Conservation (phyloP, 2,329 filamentous ascomycete species). For the Epichloe uncinata region DNA sequence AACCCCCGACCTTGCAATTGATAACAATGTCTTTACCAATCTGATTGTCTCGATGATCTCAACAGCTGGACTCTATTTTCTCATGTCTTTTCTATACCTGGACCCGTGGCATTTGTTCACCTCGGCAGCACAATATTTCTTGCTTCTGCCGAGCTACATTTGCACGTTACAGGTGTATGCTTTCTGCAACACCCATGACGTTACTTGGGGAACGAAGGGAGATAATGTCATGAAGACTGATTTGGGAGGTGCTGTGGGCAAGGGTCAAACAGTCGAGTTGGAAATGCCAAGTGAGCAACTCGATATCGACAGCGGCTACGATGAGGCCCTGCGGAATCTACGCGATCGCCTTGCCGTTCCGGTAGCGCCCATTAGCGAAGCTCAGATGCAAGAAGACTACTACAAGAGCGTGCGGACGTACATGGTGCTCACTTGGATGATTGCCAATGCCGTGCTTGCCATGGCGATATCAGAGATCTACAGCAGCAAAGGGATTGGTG, state of each 20-base stretch:
- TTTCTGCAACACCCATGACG: slow-evolving; percentile 98
- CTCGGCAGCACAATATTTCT: slow-evolving; percentile 79
- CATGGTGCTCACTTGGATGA: slow-evolving; percentile 93
- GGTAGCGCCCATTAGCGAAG: slow-evolving; percentile 46
- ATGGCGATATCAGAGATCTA: slow-evolving; percentile 91
- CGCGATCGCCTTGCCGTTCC: slow-evolving; percentile 83
- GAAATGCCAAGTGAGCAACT: slow-evolving; percentile 98
- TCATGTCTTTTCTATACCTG: slow-evolving; percentile 92
- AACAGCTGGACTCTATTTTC: slow-evolving; percentile 85
- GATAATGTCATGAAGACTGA: slow-evolving; percentile 93
- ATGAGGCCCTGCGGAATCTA: slow-evolving; percentile 90
- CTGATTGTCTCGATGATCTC: slow-evolving; percentile 81
- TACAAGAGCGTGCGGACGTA: slow-evolving; percentile 95
- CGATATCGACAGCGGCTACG: slow-evolving; percentile 95
- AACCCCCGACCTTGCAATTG: slow-evolving; percentile 40
- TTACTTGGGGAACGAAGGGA: slow-evolving; percentile 94
- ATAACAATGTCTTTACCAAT: slow-evolving; percentile 89
- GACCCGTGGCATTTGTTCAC: slow-evolving; percentile 99
- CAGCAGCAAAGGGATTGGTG: slow-evolving; percentile 51
- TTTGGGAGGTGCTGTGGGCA: slow-evolving; percentile 70
- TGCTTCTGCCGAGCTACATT: slow-evolving; percentile 84
- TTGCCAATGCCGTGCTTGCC: slow-evolving; percentile 79
- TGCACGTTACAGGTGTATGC: slow-evolving; percentile 97
- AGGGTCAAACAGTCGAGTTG: slow-evolving; percentile 73
- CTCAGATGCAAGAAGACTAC: slow-evolving; percentile 93